Base-by-base conservation (phyloP, 768 basidiomycete genomes). In the Tulasnella sp. region DNA sequence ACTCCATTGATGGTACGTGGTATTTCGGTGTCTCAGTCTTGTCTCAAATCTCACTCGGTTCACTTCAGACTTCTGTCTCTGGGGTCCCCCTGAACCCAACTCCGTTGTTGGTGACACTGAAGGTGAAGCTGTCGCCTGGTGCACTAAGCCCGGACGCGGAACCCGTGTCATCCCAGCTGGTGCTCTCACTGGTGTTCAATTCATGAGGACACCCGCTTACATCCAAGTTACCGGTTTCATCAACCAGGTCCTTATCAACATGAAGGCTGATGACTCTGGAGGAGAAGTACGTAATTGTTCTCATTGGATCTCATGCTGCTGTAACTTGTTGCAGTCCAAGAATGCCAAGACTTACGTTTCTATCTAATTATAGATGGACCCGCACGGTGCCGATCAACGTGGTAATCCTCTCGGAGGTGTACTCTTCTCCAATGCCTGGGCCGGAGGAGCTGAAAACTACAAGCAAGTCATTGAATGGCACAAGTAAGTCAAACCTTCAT, bases 161-260 rank as follows among this genome's bases (percentile, higher is more conserved):
- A 55, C 57, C 28, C 57, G 59, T 12, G 13, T 62, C 15, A 62
- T 64, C 41, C 63, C 63, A 1, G 37, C 51, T 2, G 61, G 61
- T 27, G 65, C 78, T n/a, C 75, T 85, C 58, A 69, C 66, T 1
- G 78, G 78, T 45, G 80, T 75, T 15, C 81, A 80, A 60, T 75
- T 83, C 61, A 70, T 84, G 4, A 69, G 75, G 56, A 83, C 84
- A 0, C 78, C 81, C n/a, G 78, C 80, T 62, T 86, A 77, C 62
- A 69, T 84, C 29, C 83, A 82, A 59, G 66, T 85, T 48, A 78
- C 77, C 33, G 86, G 81, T 69, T 56, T 61, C 46, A 67, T 68
- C 28, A 66, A 70, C 58, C 64, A 70, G 40, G 67, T 65, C 53
- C 63, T 64, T 57, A 58, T 72, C 56, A 69, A 71, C 65, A 63